Percentiles rank a stretch among this genome's conserved stretches.
Evolutionary conservation across 495 filamentous ascomycete genomes (phyloP).

Genomic region (Penicillium herquei): DNA sequence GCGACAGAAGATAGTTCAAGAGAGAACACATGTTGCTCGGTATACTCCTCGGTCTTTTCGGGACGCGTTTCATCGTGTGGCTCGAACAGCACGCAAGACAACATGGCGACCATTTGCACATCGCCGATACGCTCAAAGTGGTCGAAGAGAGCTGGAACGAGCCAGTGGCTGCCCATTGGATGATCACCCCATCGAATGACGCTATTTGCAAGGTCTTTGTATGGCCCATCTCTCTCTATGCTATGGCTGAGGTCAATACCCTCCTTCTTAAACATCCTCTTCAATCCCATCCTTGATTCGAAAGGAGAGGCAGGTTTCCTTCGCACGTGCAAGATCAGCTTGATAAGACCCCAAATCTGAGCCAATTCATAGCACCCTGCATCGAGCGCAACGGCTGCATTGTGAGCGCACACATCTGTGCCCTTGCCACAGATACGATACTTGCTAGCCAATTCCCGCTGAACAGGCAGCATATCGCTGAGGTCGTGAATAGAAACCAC

Average conservation of each 20-base stretch:
- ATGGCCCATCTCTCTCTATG: slow-evolving; percentile 9
- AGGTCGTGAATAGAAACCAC: slow-evolving; percentile 70
- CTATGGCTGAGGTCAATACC: slow-evolving; percentile 11
- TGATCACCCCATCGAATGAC: slow-evolving; percentile 83
- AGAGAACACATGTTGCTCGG: slow-evolving; percentile 30
- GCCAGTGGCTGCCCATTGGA: slow-evolving; percentile 69
- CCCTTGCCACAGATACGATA: slow-evolving; percentile 85
- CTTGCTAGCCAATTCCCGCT: slow-evolving; percentile 67
- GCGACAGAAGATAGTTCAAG: slow-evolving; percentile 31
- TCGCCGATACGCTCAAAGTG: slow-evolving; percentile 80
- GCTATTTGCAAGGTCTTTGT: slow-evolving; percentile 39
- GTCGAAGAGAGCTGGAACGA: slow-evolving; percentile 64
- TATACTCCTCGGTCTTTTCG: slow-evolving; percentile 15
- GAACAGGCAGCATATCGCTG: slow-evolving; percentile 67
- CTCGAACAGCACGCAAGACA: slow-evolving; percentile 83
- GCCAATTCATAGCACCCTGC: slow-evolving; percentile 73
- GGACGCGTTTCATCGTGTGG: slow-evolving; percentile 34
- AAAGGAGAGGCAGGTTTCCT: slow-evolving; percentile 52
- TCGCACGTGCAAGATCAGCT: slow-evolving; percentile 71
- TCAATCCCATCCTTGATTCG: slow-evolving; percentile 45
- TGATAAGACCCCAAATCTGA: slow-evolving; percentile 79
- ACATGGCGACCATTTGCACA: slow-evolving; percentile 93
- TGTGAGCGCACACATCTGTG: slow-evolving; percentile 75
- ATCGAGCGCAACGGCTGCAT: slow-evolving; percentile 72
- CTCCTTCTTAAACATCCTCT: slow-evolving; percentile 25